Base-by-base conservation (phyloP, 495 filamentous ascomycete genomes). In the Oidiodendron maius region DNA sequence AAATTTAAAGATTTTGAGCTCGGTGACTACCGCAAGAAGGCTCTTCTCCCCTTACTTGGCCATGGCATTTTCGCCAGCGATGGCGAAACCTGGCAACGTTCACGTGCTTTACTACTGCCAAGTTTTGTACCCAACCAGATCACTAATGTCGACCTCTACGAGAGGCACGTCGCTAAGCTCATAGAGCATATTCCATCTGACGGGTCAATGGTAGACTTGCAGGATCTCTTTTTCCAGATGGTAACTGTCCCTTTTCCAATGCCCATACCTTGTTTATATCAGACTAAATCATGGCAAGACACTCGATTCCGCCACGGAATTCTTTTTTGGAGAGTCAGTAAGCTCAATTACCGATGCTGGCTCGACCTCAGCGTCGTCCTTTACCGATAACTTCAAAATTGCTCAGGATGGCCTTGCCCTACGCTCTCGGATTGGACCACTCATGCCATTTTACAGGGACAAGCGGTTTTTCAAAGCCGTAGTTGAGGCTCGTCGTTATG, bases 251-350 rank as follows among this genome's bases (percentile, higher is more conserved):
- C 5, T 5, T 30, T 5, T 30, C 12, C 26, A 12, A 5, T 30
- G 26, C 26, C 5, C 12, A 12, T 5, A 30, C 26, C 26, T n/a
- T n/a, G n/a, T n/a, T n/a, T n/a, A n/a, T n/a, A n/a, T n/a, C n/a
- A 30, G 5, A 12, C 26, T 30, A 30, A 30, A 5, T 5, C 26
- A 5, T 30, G 5, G 26, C 5, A 5, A 24, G 64, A 84, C 83
- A 3, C 74, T 87, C 26, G 83, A 87, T 62, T 75, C 74, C 4
- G 74, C 77, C 8, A 84, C 78, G 3, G 80, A 83, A 44, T 83
- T 86, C 54, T 71, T 87, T 28, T 83, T 87, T 56, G 83, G 83
- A 8, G 60, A 66, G 49, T 56, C 50, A 40, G 48, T 50, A 2
- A 28, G 46, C 4, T 55, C 18, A 36, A 37, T 42, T 42, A 48